A percentile compares a stretch with the other conserved stretches of the same genome.
These are phyloP conservation scores for Lagenidium sp. DNA, from an alignment of 352 stramenopile species.

Conservation along the genomic window DNA sequence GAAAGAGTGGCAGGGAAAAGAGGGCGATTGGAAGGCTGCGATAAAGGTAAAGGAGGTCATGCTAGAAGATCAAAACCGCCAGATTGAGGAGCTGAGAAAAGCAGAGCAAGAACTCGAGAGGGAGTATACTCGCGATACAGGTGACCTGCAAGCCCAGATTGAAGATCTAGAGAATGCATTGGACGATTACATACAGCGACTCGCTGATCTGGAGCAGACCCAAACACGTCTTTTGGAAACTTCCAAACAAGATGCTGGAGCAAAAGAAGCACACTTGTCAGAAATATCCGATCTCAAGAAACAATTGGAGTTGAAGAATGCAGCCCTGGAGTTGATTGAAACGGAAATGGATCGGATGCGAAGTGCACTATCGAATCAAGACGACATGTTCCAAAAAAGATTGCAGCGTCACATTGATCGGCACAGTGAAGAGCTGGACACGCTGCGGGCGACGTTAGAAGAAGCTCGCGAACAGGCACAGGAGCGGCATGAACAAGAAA, in stretches of 20 bases:
- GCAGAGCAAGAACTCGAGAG: conserved; percentile 20
- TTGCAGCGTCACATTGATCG: conserved; percentile 38
- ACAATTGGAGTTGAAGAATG: conserved; percentile 37
- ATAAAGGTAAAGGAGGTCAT: conserved; percentile 71
- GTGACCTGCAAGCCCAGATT: conserved; percentile 35
- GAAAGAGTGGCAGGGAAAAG: conserved; percentile 23
- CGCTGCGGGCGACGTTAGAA: conserved; percentile 15
- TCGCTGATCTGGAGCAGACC: neutral
- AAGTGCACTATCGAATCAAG: conserved; percentile 36
- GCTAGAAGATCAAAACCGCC: conserved; percentile 50
- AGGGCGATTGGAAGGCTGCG: conserved; percentile 41
- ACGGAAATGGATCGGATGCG: conserved; percentile 64
- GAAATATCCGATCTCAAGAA: conserved; percentile 17
- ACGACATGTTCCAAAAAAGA: conserved; percentile 38
- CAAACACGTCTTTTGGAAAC: no score
- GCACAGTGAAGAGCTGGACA: conserved; percentile 34
- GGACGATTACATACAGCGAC: conserved; percentile 36
- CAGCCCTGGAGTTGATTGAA: conserved; percentile 54
- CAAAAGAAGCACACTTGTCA: conserved; percentile 23
- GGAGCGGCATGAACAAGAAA: conserved; percentile 21
- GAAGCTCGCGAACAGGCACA: conserved; percentile 25
- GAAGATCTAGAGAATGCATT: conserved; percentile 52
- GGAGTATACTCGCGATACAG: conserved; percentile 40
- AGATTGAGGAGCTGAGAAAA: conserved; percentile 30
- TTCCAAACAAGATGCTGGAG: no score